phyloP scores from a whole-genome alignment of 306 rosid genomes.

The Leucaena leucocephala region DNA sequence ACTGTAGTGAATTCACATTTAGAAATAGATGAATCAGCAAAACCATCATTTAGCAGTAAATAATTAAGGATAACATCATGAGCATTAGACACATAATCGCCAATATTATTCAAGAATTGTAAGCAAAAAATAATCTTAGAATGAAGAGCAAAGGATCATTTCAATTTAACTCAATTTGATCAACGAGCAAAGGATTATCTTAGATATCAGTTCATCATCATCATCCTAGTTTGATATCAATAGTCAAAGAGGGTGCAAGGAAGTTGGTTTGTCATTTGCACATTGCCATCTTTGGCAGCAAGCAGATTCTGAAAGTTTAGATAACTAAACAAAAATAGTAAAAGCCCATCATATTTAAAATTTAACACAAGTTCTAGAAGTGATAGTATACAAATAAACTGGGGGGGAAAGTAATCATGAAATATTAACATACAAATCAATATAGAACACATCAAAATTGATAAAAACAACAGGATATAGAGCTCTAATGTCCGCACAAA shows the following conservation, averaged over 20 bases:
- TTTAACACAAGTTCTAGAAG: neutral
- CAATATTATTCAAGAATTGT: conserved; percentile 5
- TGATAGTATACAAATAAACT: neutral
- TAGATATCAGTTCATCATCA: neutral
- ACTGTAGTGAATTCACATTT: neutral
- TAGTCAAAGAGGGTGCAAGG: neutral
- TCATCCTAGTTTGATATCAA: neutral
- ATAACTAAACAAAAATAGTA: neutral
- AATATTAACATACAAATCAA: conserved; percentile 11
- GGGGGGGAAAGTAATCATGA: neutral
- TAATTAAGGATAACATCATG: conserved; percentile 25
- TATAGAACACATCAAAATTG: neutral
- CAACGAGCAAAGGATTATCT: neutral
- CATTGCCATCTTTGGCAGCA: neutral
- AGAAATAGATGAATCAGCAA: neutral
- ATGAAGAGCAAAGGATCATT: too few relatives aligned
- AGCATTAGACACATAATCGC: conserved; percentile 22
- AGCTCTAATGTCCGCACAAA: neutral
- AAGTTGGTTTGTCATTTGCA: conserved; percentile 5
- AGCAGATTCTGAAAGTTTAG: neutral
- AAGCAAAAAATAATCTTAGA: neutral
- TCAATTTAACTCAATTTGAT: neutral
- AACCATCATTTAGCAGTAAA: neutral
- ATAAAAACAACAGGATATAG: too few relatives aligned
- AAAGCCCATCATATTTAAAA: neutral